Evolutionary conservation across 2,329 filamentous ascomycete species (phyloP).

Genomic region (Cladophialophora exuberans): DNA sequence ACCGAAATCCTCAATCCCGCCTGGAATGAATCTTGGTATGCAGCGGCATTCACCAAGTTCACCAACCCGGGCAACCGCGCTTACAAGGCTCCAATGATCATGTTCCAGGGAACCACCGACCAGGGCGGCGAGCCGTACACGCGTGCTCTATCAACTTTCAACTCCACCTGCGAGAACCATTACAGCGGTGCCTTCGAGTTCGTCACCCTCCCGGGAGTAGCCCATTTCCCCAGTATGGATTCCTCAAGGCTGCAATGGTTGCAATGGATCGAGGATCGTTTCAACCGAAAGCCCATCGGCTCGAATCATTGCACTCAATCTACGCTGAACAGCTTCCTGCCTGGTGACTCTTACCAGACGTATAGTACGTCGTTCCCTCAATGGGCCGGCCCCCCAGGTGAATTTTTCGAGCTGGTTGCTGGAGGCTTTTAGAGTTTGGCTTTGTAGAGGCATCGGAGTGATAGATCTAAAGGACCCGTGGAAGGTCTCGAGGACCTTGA

Average conservation of each 20-base stretch:
- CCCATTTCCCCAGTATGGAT: background rate
- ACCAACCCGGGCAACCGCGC: background rate
- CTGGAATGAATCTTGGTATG: background rate
- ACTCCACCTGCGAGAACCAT: background rate
- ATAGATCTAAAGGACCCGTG: no score
- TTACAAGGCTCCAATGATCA: background rate
- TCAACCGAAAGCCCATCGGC: background rate
- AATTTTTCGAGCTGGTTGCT: background rate
- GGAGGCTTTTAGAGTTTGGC: background rate
- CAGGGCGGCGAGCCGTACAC: background rate
- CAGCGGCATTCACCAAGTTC: background rate
- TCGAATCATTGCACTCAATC: background rate
- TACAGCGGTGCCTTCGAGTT: background rate
- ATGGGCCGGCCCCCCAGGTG: background rate
- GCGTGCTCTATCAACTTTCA: background rate
- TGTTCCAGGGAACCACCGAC: background rate
- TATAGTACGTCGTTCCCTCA: background rate
- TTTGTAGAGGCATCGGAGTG: no score
- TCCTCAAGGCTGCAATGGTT: background rate
- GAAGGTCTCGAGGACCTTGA: no score
- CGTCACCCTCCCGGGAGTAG: background rate
- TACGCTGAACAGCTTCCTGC: background rate
- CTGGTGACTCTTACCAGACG: background rate
- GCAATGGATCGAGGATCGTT: background rate
- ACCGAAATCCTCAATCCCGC: background rate